Evolutionary conservation across 345 rosid species (phyloP).

Genomic region (Camelina hispida): DNA sequence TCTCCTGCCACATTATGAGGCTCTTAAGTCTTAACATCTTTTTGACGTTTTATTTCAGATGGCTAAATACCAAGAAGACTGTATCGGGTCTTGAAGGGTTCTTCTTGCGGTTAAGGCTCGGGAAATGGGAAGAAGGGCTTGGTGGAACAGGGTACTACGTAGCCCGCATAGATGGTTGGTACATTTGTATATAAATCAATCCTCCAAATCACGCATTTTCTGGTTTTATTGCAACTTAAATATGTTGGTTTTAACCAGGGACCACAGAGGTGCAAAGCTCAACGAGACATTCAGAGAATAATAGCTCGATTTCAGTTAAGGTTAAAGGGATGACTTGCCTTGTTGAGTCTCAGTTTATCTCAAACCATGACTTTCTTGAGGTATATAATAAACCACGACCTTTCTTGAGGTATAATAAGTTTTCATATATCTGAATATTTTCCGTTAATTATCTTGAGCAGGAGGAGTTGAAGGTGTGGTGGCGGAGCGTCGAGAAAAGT

Average conservation of each 20-base stretch:
- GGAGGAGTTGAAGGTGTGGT: slow-evolving; percentile 94
- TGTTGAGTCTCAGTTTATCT: slow-evolving; percentile 77
- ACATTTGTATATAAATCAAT: slow-evolving; percentile 12
- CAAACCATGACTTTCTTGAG: slow-evolving; percentile 86
- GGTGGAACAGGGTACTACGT: slow-evolving; percentile 79
- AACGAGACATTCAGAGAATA: slow-evolving; percentile 32
- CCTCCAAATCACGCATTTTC: neutral
- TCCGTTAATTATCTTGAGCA: slow-evolving; percentile 31
- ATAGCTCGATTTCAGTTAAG: slow-evolving; percentile 50
- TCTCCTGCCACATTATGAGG: neutral
- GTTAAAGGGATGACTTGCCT: slow-evolving; percentile 64
- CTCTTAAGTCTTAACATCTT: slow-evolving; percentile 15
- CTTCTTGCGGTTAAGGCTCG: slow-evolving; percentile 79
- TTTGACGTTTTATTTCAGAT: slow-evolving; percentile 48
- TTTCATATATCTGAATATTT: slow-evolving; percentile 9
- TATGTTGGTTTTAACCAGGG: slow-evolving; percentile 19
- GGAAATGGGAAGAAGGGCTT: slow-evolving; percentile 74
- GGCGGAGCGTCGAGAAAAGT: slow-evolving; percentile 44
- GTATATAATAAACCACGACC: slow-evolving; percentile 61
- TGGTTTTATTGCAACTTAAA: neutral
- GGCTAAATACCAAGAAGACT: slow-evolving; percentile 59
- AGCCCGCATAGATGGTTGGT: slow-evolving; percentile 85
- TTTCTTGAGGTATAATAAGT: slow-evolving; percentile 51
- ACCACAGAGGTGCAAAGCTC: slow-evolving; percentile 39
- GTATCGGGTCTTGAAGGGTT: slow-evolving; percentile 67